phyloP scores from a whole-genome alignment of 805 yeast genomes.

The Groenewaldozyma tartarivorans region DNA sequence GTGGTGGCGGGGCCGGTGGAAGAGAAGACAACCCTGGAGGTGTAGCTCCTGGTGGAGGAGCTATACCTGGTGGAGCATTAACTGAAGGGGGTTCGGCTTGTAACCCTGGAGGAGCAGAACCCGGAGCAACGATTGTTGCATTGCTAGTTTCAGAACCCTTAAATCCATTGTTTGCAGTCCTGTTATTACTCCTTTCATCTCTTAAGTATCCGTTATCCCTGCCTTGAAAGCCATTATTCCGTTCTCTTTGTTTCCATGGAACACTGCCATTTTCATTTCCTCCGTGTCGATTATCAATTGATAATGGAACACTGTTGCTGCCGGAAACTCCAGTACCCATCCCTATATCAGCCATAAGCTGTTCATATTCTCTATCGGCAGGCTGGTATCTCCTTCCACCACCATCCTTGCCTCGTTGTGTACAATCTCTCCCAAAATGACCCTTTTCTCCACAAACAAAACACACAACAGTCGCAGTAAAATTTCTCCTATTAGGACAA shows the following conservation, averaged over 20 bases:
- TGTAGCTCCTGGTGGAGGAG: constrained; percentile 21
- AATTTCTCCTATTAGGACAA: constrained; percentile 47
- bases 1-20: constrained; percentile 5
- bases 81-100: constrained; percentile 20
- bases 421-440: constrained; percentile 85
- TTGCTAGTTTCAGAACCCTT: not conserved
- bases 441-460: constrained; percentile 73
- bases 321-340: constrained; percentile 17
- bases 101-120: constrained; percentile 24
- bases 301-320: constrained; percentile 1
- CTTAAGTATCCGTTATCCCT: too few species aligned
- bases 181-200: too few species aligned
- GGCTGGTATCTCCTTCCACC: constrained; percentile 10
- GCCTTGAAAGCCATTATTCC: too few species aligned
- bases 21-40: constrained; percentile 13
- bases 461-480: constrained; percentile 55
- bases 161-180: too few species aligned
- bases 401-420: constrained; percentile 23
- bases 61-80: constrained; percentile 13
- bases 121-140: constrained; percentile 18
- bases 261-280: too few species aligned
- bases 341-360: constrained; percentile 41
- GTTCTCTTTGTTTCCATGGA: constrained; percentile 15
- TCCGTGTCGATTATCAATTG: constrained; percentile 11
- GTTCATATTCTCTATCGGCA: constrained; percentile 42